Evolutionary conservation across 192 early-diverging fungal genomes (phyloP), one percentile per base, ranked within the genome.

Genomic region (Geosiphon pyriformis): DNA sequence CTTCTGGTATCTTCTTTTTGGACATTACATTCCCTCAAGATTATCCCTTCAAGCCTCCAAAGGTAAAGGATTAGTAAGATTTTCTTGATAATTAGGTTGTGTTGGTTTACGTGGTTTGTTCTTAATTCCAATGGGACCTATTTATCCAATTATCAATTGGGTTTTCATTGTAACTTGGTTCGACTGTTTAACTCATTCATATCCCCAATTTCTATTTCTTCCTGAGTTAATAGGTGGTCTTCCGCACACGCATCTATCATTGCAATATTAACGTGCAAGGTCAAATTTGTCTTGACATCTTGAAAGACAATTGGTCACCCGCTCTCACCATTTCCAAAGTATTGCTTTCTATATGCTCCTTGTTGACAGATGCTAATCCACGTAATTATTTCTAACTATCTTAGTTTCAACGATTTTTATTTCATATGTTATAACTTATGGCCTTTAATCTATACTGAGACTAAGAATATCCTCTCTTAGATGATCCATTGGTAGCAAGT

Each of bases 251-350:
- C 51, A 95, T 98, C 51, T 98, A 96, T 71, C 94, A 98, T 75
- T 96, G 94, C 83, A 98, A 98, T 72, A 92, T 98, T 76, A 94
- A 93, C 74, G 87, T 82, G 61, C 84, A 86, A 68, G 95, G 95
- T 12, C 82, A 82, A 53, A 95, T 98, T 60, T 98, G 95, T 77
- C 76, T 98, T 63, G 93, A 96, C 57, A 93, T 95, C 35, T 78
- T 98, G 34, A 98, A 98, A 77, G 94, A 98, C 70, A 94, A 98
- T 73, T 98, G 94, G 95, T 92, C 89, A 50, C 95, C 94, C 22
- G 94, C 92, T 27, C 72, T 98, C 59, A 96, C 95, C 12, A 94
- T 95, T 65, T 91, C 92, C 35, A 96, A 97, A 77, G 94, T 98
- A 12, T 74, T 98, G 68, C 78, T 98, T n/a, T 94, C 92, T 1